Evolutionary conservation across 2,329 filamentous ascomycete species (phyloP), one percentile per base, ranked within the genome.

Genomic region (Pseudocercospora eumusae): DNA sequence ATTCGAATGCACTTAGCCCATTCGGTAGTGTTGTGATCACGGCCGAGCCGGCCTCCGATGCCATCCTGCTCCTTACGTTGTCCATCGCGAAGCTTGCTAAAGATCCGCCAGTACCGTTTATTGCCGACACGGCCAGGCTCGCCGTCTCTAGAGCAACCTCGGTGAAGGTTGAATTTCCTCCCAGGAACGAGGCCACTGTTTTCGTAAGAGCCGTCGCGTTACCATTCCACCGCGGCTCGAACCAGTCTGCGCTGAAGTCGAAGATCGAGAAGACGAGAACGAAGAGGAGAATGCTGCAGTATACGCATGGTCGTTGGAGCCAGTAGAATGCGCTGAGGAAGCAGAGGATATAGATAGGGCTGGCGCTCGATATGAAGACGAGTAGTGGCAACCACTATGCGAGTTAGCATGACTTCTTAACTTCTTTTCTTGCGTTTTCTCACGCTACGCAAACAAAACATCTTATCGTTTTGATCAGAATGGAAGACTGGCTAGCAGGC

Each of bases 231-330:
- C 91, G 85, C n/a, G 93, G 88, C 69, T 93, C 87, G 77, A 98
- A 98, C 93, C 93, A 98, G 79, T 96, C 92, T 71, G 88, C 90
- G 69, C 82, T 84, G 72, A 97, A 90, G 80, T 98, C 93, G 82
- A 98, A 95, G 80, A 98, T 95, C 75, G 92, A 96, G 68, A 93
- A 85, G 81, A 97, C 96, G 70, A 99, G 91, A 70, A 98, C 92
- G 68, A 96, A 85, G 54, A 99, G 91, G 58, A 99, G 89, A 65
- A 97, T 88, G 64, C 92, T 96, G 85, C 95, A 99, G 84, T 99
- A 99, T 9, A 96, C 89, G 81, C 95, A 99, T 58, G 95, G 95
- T 59, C 93, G 88, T 80, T 97, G 96, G 71, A 99, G 88, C 79
- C 96, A 91, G 82, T 96, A 98, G 68, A 93, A 96, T 77, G 93